Evolutionary conservation across 805 yeast species (phyloP).

Genomic region (Wickerhamiella hasegawae): DNA sequence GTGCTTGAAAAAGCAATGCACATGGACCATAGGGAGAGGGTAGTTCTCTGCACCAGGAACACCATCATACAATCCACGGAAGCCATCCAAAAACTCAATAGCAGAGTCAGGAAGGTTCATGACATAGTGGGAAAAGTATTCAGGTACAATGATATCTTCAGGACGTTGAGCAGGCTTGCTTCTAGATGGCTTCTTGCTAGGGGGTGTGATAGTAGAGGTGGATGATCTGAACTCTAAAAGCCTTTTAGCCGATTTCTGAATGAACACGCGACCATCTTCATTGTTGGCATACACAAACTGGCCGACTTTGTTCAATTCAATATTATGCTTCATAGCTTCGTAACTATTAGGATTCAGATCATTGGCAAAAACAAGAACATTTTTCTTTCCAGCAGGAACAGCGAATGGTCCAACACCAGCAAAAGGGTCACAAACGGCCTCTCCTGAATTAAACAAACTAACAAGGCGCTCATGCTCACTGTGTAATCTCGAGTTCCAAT

Average conservation of each 20-base stretch:
- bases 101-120: conserved; percentile 97
- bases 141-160: conserved; percentile 28
- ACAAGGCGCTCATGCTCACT: conserved; percentile 85
- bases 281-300: conserved; percentile 47
- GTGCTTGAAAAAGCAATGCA: conserved; percentile 85
- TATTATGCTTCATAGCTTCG: conserved; percentile 51
- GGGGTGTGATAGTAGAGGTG: conserved; percentile 24
- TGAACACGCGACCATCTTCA: conserved; percentile 72
- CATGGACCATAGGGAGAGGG: conserved; percentile 61
- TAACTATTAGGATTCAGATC: conserved; percentile 84
- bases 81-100: conserved; percentile 61
- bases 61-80: conserved; percentile 49
- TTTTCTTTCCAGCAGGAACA: conserved; percentile 82
- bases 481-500: conserved; percentile 92
- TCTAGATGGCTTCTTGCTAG: conserved; percentile 12
- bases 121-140: conserved; percentile 52
- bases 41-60: conserved; percentile 28
- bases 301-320: conserved; percentile 43
- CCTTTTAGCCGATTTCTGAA: conserved; percentile 38
- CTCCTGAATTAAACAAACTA: conserved; percentile 38
- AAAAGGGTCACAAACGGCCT: conserved; percentile 84
- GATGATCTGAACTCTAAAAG: conserved; percentile 31
- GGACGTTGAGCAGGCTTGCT: conserved; percentile 4
- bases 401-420: conserved; percentile 99
- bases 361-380: conserved; percentile 70